These are phyloP conservation scores for Raffaelea ambrosiae DNA, from an alignment of 2,329 filamentous ascomycete genomes.

Conservation along the genomic window DNA sequence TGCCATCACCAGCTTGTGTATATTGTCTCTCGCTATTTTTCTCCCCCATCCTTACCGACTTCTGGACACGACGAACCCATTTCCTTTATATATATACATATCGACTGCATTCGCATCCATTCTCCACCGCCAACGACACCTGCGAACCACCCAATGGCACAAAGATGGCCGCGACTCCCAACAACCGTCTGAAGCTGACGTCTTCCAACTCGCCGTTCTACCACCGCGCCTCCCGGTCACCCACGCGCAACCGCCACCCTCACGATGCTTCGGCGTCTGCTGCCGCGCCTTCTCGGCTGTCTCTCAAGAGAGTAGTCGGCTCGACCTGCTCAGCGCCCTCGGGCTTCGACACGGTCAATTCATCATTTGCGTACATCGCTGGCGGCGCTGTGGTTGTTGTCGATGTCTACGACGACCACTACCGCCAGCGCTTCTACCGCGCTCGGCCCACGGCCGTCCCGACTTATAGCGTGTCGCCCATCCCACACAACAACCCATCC, in stretches of 20 bases:
- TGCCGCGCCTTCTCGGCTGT: constrained; percentile 48
- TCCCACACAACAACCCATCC: constrained; percentile 36
- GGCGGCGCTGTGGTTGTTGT: constrained; percentile 91
- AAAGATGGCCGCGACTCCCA: constrained; percentile 51
- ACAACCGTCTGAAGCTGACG: constrained; percentile 58
- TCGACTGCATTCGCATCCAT: not conserved
- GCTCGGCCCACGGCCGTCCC: constrained; percentile 72
- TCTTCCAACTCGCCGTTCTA: constrained; percentile 69
- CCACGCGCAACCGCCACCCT: constrained; percentile 38
- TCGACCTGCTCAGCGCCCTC: constrained; percentile 79
- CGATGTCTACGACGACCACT: constrained; percentile 59
- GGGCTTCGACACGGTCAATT: constrained; percentile 73
- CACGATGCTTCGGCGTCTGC: constrained; percentile 26
- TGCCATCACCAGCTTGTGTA: too few species aligned
- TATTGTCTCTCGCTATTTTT: too few species aligned
- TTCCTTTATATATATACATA: not conserved
- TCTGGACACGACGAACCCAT: not conserved
- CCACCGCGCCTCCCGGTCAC: constrained; percentile 54
- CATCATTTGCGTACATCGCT: constrained; percentile 82
- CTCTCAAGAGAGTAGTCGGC: constrained; percentile 77
- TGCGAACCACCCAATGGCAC: constrained; percentile 38
- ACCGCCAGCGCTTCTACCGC: constrained; percentile 80
- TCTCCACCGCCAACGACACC: not conserved
- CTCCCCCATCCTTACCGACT: not conserved
- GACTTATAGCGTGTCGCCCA: constrained; percentile 47